These are phyloP conservation scores for Colletotrichum tropicale DNA, from an alignment of 2,329 filamentous ascomycete genomes.

Conservation along the genomic window DNA sequence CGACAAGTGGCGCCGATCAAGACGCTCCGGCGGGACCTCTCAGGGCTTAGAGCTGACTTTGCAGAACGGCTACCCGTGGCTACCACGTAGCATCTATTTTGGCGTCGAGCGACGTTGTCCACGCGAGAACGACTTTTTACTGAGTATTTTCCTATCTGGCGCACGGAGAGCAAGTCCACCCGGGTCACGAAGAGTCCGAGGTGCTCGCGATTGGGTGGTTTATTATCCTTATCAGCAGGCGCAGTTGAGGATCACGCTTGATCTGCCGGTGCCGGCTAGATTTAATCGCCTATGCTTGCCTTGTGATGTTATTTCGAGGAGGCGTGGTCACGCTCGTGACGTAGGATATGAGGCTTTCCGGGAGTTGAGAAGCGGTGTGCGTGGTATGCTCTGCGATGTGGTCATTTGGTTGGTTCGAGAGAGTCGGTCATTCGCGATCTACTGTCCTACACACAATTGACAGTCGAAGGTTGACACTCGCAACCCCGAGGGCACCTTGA, in stretches of 20 bases:
- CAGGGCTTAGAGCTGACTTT: not conserved
- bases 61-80: not conserved
- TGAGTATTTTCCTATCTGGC: not conserved
- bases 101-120: not conserved
- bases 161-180: not conserved
- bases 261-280: not conserved
- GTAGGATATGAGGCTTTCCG: not conserved
- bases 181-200: not conserved
- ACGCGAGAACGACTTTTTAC: not conserved
- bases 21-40: not conserved
- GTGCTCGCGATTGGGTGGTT: not conserved
- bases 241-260: not conserved
- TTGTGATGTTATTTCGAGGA: not conserved
- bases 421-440: not conserved
- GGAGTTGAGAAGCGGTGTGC: not conserved
- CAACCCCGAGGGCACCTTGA: not conserved
- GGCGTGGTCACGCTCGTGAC: not conserved
- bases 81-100: not conserved
- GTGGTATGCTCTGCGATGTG: not conserved
- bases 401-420: not conserved
- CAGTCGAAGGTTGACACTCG: not conserved
- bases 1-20: not conserved
- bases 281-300: not conserved
- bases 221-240: not conserved
- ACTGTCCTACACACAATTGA: rapidly evolving